These are phyloP conservation scores for Curvularia lunata DNA, from an alignment of 2,329 filamentous ascomycete species.

Conservation along the genomic window DNA sequence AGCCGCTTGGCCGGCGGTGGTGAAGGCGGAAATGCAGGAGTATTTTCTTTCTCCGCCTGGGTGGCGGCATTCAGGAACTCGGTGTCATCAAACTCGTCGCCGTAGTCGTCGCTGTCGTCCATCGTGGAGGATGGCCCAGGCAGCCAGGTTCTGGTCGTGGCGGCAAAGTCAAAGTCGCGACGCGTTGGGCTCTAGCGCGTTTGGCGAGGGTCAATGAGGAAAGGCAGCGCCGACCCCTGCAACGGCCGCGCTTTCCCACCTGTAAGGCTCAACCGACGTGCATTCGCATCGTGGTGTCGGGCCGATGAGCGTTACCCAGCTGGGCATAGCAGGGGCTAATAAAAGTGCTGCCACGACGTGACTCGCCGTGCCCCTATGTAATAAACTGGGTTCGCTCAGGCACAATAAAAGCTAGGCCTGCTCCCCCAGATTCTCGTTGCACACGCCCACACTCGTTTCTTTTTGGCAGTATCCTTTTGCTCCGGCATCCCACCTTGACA, in stretches of 20 bases:
- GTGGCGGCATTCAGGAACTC: constrained; percentile 68
- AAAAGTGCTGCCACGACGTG: constrained; percentile 14
- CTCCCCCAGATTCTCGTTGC: constrained; percentile 18
- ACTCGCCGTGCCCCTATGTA: constrained; percentile 17
- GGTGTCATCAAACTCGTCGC: constrained; percentile 69
- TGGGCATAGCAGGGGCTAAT: constrained; percentile 16
- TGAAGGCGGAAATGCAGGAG: constrained; percentile 43
- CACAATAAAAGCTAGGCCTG: constrained; percentile 18
- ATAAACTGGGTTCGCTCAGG: constrained; percentile 8
- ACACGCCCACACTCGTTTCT: constrained; percentile 29
- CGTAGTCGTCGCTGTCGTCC: constrained; percentile 62
- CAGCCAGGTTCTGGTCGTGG: constrained; percentile 21
- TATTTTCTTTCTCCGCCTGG: constrained; percentile 51
- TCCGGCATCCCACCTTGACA: constrained; percentile 17
- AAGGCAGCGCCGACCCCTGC: constrained; percentile 24
- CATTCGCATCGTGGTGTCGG: constrained; percentile 16
- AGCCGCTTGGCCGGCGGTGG: constrained; percentile 48
- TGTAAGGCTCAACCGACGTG: constrained; percentile 27
- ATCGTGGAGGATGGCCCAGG: constrained; percentile 24
- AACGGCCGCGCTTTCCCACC: constrained; percentile 18
- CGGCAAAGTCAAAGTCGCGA: constrained; percentile 23
- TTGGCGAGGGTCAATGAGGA: constrained; percentile 26
- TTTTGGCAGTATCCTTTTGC: constrained; percentile 20
- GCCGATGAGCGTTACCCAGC: constrained; percentile 12
- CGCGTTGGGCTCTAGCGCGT: constrained; percentile 38